A percentile compares a stretch with the other conserved stretches of the same genome.
These are phyloP conservation scores for Amaranthus hypochondriacus DNA, from an alignment of 148 eudicot species.

Conservation along the genomic window DNA sequence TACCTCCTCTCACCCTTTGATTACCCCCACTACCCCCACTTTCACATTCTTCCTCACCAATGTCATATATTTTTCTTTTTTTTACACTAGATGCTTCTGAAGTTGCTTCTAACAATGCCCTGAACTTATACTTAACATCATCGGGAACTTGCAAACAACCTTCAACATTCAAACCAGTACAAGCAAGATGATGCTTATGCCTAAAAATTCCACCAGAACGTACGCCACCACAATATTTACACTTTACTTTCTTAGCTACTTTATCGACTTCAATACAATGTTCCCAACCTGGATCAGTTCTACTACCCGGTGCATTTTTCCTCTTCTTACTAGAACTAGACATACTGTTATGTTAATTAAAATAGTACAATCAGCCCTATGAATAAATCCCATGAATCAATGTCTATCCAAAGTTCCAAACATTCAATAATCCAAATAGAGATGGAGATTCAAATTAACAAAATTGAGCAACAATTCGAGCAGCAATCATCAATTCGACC, in stretches of 20 bases:
- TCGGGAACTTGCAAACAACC: conserved; percentile 6
- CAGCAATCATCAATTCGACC: no score
- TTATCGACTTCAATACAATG: not conserved
- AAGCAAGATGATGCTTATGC: not conserved
- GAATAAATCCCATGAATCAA: no score
- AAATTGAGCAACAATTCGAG: no score
- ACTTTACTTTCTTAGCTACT: not conserved
- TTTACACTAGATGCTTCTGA: not conserved
- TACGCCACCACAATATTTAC: not conserved
- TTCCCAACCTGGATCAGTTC: not conserved
- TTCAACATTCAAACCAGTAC: not conserved
- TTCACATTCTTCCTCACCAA: not conserved
- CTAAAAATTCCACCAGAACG: not conserved
- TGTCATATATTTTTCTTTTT: conserved; percentile 13
- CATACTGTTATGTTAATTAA: no score
- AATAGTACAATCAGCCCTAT: no score
- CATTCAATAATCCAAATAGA: no score
- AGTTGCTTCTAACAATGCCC: not conserved
- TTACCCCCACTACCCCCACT: not conserved
- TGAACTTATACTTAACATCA: conserved; percentile 6
- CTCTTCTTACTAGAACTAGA: not conserved
- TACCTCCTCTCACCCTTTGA: not conserved
- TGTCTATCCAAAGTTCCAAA: no score
- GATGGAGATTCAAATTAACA: no score
- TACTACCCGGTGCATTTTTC: not conserved